These are phyloP conservation scores for Oryza rufipogon DNA, from an alignment of 176 grass and related monocot species.

Conservation along the genomic window DNA sequence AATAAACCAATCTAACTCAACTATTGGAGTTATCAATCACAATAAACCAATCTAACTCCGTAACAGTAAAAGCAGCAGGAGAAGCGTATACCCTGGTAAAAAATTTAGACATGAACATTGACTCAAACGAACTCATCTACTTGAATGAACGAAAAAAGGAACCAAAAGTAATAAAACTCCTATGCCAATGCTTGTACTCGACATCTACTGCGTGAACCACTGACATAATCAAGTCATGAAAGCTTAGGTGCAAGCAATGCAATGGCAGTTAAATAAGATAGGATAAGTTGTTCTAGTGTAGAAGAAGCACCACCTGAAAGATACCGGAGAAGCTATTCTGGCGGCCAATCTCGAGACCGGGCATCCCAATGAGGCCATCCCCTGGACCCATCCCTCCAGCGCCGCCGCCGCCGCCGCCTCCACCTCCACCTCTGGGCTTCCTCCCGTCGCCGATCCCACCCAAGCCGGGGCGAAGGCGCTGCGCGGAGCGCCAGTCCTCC, in stretches of 20 bases:
- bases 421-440: neutral
- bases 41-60: neutral
- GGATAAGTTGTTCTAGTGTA: neutral
- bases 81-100: neutral
- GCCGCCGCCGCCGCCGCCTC: neutral
- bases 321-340: constrained; percentile 39
- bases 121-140: neutral
- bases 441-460: constrained; percentile 47
- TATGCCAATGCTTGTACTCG: neutral
- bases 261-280: neutral
- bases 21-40: neutral
- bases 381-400: neutral
- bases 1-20: neutral
- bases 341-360: constrained; percentile 30
- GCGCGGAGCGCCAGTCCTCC: constrained; percentile 40
- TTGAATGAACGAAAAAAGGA: neutral
- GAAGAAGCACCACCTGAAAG: constrained; percentile 55
- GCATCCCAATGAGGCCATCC: constrained; percentile 30
- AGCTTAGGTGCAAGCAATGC: neutral
- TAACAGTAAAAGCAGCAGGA: neutral
- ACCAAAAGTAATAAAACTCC: neutral
- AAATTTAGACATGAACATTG: neutral
- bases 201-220: neutral
- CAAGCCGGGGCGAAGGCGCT: constrained; percentile 16
- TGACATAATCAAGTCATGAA: neutral